Evolutionary conservation across 768 basidiomycete genomes (phyloP).

Genomic region (Neoboletus magnificus): DNA sequence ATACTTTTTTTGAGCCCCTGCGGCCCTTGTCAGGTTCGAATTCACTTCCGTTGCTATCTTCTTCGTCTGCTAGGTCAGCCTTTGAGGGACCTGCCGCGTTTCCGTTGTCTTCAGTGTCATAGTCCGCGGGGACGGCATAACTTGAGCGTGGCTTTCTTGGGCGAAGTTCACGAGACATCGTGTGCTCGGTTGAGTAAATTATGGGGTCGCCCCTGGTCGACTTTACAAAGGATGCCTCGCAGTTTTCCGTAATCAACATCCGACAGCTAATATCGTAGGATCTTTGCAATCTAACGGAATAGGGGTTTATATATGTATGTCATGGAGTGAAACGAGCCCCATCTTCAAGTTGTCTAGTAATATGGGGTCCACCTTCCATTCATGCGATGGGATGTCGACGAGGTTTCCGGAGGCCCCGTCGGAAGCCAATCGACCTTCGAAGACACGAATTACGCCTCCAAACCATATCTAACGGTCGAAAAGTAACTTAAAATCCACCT

Average conservation of each 20-base stretch:
- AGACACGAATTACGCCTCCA: neutral
- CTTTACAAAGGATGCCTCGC: neutral
- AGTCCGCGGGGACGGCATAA: constrained; percentile 42
- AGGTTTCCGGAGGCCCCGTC: neutral
- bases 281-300: neutral
- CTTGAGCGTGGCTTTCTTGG: constrained; percentile 50
- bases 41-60: constrained; percentile 48
- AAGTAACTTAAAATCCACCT: neutral
- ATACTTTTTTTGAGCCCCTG: constrained; percentile 27
- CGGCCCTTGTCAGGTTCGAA: constrained; percentile 45
- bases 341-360: neutral
- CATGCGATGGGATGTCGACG: neutral
- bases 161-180: constrained; percentile 56
- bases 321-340: neutral
- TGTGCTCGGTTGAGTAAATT: neutral
- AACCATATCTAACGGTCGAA: neutral
- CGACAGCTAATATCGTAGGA: neutral
- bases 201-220: too few relatives aligned
- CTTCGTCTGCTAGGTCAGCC: constrained; percentile 13
- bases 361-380: neutral
- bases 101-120: constrained; percentile 31
- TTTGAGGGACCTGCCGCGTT: constrained; percentile 43
- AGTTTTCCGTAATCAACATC: neutral
- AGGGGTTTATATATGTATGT: neutral
- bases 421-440: neutral